Base-by-base conservation (phyloP, 2,329 filamentous ascomycete species). In the Colletotrichum orbiculare region DNA sequence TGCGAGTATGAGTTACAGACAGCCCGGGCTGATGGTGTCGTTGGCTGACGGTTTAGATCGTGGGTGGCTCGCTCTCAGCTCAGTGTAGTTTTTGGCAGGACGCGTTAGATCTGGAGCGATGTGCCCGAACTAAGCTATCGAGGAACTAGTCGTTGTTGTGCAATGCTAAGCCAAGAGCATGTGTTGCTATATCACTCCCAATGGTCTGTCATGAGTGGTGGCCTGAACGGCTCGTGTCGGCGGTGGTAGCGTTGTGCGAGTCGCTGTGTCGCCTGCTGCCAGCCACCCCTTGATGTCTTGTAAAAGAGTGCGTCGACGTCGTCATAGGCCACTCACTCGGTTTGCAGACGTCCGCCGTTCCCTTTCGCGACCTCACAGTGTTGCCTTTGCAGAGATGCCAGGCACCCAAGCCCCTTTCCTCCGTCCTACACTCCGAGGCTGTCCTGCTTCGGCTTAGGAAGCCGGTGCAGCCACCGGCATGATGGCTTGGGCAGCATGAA, bases 391-490 rank as follows among this genome's bases (percentile, higher is more conserved):
- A 25, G 25, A 25, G 25, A 25, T 25, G 25, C 25, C 25, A 25
- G 25, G 4, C 25, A 4, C 25, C 25, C 25, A 25, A 5, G 25
- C 25, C 25, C 53, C 38, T 46, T 33, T 45, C 35, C 53, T 55
- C 41, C 33, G 15, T 34, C 33, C 59, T 13, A 15, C 39, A n/a
- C 42, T 50, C 39, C 47, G 57, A 37, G 52, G 47, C 46, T 56
- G 25, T 25, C 25, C 42, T 47, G 46, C 50, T 60, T 48, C 47
- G 55, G 55, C 38, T 50, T 43, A 38, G n/a, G 25, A 37, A 62
- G 58, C 63, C 42, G 63, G 47, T 63, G 59, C 63, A 57, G 41
- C 52, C 58, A 62, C 52, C 58, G 52, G 53, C 47, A 62, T 52
- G 58, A 57, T 25, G 59, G 46, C 46, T 50, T 58, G 55, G 47